Conservation (phyloP, 2,329 filamentous ascomycete genomes). For the Pseudogymnoascus sp. region DNA sequence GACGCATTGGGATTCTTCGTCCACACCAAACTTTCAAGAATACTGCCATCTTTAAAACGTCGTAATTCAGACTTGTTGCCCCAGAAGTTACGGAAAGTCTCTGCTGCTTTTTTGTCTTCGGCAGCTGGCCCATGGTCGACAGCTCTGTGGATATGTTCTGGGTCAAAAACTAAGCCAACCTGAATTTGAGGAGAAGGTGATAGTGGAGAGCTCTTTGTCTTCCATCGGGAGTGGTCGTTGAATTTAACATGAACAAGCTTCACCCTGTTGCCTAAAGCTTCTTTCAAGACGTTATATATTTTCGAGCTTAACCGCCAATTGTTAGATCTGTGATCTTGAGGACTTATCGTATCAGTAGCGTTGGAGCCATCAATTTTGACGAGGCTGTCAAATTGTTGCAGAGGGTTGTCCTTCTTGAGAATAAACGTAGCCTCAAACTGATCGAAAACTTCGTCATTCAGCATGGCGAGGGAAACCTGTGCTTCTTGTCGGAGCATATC, state of each 20-base stretch:
- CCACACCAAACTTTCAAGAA: slow-evolving; percentile 90
- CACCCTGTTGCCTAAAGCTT: slow-evolving; percentile 68
- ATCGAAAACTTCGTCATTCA: slow-evolving; percentile 65
- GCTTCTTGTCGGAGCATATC: slow-evolving; percentile 65
- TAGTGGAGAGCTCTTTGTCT: slow-evolving; percentile 34
- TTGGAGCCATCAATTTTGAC: slow-evolving; percentile 25
- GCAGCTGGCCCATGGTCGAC: slow-evolving; percentile 84
- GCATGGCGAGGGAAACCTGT: slow-evolving; percentile 60
- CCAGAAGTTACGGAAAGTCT: slow-evolving; percentile 84
- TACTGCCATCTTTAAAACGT: slow-evolving; percentile 91
- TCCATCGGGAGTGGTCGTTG: slow-evolving; percentile 36
- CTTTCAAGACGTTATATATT: slow-evolving; percentile 56
- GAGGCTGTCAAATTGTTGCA: slow-evolving; percentile 48
- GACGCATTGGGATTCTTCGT: slow-evolving; percentile 50
- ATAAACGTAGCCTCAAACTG: slow-evolving; percentile 86
- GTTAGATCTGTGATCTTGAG: slow-evolving; percentile 23
- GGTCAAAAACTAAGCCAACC: slow-evolving; percentile 65
- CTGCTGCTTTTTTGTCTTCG: slow-evolving; percentile 76
- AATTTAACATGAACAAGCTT: slow-evolving; percentile 55
- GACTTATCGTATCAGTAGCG: not conserved
- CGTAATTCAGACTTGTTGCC: slow-evolving; percentile 86
- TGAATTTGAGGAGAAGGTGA: slow-evolving; percentile 36
- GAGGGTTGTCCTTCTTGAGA: slow-evolving; percentile 43
- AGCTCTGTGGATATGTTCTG: slow-evolving; percentile 61
- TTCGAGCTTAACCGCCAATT: slow-evolving; percentile 38